Evolutionary conservation across 163 green algal genomes (phyloP).

Genomic region (Picocystis sp.): DNA sequence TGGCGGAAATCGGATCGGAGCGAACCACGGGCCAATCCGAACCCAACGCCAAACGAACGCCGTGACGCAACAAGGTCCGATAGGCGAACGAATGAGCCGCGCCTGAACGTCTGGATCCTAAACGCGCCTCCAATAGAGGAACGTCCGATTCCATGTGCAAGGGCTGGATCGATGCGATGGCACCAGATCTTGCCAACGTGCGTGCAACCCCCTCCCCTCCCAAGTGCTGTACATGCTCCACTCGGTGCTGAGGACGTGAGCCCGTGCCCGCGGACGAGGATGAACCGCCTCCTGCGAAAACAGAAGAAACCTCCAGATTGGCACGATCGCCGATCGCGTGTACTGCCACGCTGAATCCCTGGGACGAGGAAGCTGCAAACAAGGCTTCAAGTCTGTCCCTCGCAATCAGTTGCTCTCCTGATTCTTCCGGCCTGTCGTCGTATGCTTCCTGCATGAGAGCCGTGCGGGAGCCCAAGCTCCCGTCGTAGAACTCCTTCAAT

Average conservation of each 20-base stretch:
- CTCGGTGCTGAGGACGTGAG: not conserved
- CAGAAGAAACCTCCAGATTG: constrained; percentile 37
- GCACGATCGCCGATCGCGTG: constrained; percentile 60
- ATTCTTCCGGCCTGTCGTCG: constrained; percentile 5
- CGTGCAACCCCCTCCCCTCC: constrained; percentile 4
- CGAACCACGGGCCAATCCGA: constrained; percentile 54
- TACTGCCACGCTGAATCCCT: constrained; percentile 26
- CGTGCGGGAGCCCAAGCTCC: constrained; percentile 41
- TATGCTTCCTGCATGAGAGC: constrained; percentile 47
- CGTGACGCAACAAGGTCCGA: constrained; percentile 18
- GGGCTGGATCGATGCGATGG: constrained; percentile 39
- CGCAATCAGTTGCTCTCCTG: not conserved
- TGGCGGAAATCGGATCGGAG: constrained; percentile 24
- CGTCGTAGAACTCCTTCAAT: constrained; percentile 61
- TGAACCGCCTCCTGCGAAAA: constrained; percentile 15
- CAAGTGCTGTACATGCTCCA: constrained; percentile 32
- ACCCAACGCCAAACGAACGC: constrained; percentile 22
- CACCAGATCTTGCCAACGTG: constrained; percentile 9
- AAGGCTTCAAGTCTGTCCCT: not conserved
- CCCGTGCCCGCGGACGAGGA: not conserved
- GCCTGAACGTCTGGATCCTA: constrained; percentile 12
- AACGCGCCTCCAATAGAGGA: constrained; percentile 19
- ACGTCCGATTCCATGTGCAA: constrained; percentile 43
- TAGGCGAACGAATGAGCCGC: constrained; percentile 23
- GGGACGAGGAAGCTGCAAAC: not conserved